Evolutionary conservation across 306 rosid genomes (phyloP).

Genomic region (Fragaria ananassa): DNA sequence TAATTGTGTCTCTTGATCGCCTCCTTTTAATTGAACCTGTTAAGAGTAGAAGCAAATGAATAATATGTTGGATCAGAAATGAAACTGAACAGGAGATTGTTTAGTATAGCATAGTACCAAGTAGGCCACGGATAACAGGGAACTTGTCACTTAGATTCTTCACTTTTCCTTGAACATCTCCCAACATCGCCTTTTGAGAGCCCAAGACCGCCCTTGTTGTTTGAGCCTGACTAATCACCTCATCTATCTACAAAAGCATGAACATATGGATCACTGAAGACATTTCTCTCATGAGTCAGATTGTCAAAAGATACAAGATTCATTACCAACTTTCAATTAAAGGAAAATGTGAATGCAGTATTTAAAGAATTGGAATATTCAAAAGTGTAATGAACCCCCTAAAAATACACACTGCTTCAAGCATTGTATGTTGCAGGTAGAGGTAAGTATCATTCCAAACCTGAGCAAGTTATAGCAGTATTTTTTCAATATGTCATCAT

Average conservation of each 20-base stretch:
- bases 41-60: conserved; percentile 24
- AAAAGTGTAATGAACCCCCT: not conserved
- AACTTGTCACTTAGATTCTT: conserved; percentile 80
- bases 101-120: conserved; percentile 46
- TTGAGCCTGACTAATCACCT: conserved; percentile 98
- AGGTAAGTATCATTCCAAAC: not conserved
- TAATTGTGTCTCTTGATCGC: conserved; percentile 85
- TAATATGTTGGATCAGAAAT: conserved; percentile 6
- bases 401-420: not conserved
- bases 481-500: not conserved
- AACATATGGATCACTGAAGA: not conserved
- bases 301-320: not conserved
- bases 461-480: not conserved
- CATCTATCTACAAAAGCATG: conserved; percentile 67
- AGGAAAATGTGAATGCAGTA: not conserved
- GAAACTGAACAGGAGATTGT: not conserved
- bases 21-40: conserved; percentile 86
- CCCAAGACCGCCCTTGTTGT: conserved; percentile 84
- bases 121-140: conserved; percentile 78
- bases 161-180: conserved; percentile 98
- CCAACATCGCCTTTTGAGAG: conserved; percentile 73
- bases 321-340: not conserved
- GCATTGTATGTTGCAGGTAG: not conserved
- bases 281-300: not conserved
- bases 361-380: not conserved